These are phyloP conservation scores for Vanrija sp. DNA, from an alignment of 1,284 basidiomycete genomes.

Conservation along the genomic window DNA sequence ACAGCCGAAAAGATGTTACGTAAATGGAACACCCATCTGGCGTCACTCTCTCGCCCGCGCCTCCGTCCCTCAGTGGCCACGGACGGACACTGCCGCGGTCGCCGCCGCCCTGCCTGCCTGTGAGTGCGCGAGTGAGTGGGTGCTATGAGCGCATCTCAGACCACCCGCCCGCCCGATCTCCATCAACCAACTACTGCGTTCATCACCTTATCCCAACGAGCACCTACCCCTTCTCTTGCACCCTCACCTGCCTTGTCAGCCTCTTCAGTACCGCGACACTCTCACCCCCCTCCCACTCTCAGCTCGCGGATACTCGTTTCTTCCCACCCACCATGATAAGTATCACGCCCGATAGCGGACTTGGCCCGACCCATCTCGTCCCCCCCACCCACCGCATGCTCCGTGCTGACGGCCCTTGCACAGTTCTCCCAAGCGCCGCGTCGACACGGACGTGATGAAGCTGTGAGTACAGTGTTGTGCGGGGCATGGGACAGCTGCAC, in stretches of 20 bases:
- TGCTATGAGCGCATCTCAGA: neutral
- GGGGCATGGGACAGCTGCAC: no score
- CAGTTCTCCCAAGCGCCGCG: slow-evolving; percentile 81
- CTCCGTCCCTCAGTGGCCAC: no score
- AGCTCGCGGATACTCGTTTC: slow-evolving; percentile 6
- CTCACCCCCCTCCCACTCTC: neutral
- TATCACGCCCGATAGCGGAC: slow-evolving; percentile 4
- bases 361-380: no score
- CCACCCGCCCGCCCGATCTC: no score
- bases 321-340: slow-evolving; percentile 31
- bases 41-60: no score
- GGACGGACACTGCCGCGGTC: no score
- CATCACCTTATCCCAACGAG: neutral
- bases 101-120: neutral
- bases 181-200: no score
- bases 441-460: slow-evolving; percentile 99
- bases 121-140: no score
- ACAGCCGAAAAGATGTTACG: no score
- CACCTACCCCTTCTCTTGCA: neutral
- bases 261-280: neutral
- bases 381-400: neutral
- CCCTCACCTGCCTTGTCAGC: no score
- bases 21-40: no score
- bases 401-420: slow-evolving; percentile 26
- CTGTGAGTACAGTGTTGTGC: slow-evolving; percentile 59